phyloP scores from a whole-genome alignment of 2,329 filamentous ascomycete species.

The Lecanicillium sp. region DNA sequence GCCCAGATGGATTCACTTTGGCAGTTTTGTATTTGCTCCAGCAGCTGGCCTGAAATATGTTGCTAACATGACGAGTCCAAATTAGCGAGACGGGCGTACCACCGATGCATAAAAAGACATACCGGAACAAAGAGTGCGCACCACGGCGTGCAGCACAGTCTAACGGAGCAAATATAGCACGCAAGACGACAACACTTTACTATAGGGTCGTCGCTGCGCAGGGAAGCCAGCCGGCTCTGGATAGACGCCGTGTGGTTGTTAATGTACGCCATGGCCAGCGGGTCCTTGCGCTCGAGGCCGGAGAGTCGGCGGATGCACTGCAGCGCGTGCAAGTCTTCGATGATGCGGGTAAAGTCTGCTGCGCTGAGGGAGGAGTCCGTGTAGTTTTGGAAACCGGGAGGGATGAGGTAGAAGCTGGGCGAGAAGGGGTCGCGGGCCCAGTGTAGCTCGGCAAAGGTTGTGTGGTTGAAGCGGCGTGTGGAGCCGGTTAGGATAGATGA shows the following conservation, averaged over 20 bases:
- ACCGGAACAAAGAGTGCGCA: conserved; percentile 29
- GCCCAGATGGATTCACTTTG: conserved; percentile 24
- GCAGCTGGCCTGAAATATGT: conserved; percentile 22
- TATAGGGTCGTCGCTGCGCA: conserved; percentile 16
- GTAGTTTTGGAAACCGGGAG: conserved; percentile 23
- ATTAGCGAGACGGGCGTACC: conserved; percentile 1
- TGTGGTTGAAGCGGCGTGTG: conserved; percentile 29
- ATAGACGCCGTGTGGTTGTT: conserved; percentile 34
- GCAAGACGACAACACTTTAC: conserved; percentile 28
- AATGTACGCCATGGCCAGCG: conserved; percentile 21
- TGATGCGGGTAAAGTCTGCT: conserved; percentile 26
- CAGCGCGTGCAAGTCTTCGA: conserved; percentile 30
- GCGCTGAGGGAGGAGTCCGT: conserved; percentile 17
- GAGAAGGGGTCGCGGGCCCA: conserved; percentile 28
- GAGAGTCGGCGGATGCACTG: conserved; percentile 27
- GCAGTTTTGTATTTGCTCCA: conserved; percentile 21
- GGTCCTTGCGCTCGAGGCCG: conserved; percentile 11
- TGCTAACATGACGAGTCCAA: conserved; percentile 19
- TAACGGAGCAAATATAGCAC: conserved; percentile 31
- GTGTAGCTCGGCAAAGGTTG: conserved; percentile 30
- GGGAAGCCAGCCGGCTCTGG: conserved; percentile 26
- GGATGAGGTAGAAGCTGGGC: conserved; percentile 20
- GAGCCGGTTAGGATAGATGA: conserved; percentile 30
- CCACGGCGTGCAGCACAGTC: conserved; percentile 34
- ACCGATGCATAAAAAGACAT: conserved; percentile 14